phyloP scores from a whole-genome alignment of 345 rosid genomes.

The Populus pruinosa region DNA sequence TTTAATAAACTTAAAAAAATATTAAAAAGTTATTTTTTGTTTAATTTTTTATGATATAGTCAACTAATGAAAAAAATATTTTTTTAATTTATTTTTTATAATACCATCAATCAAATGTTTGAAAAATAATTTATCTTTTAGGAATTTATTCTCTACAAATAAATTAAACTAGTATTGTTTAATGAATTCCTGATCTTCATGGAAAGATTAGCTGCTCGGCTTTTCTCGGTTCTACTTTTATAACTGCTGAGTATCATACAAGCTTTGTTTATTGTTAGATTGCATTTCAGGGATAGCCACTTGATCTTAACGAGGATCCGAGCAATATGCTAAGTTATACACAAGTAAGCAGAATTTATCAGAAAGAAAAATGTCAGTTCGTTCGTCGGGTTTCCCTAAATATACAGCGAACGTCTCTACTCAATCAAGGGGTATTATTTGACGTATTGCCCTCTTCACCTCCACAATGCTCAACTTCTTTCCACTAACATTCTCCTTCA shows the following conservation, averaged over 20 bases:
- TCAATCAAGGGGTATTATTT: slow-evolving; percentile 44
- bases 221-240: not conserved
- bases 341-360: not conserved
- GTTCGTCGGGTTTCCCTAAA: not conserved
- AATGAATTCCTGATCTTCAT: too few species aligned
- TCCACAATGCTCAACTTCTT: slow-evolving; percentile 78
- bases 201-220: not conserved
- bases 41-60: too few species aligned
- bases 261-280: not conserved
- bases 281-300: not conserved
- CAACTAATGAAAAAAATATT: too few species aligned
- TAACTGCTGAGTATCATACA: not conserved
- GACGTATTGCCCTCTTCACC: slow-evolving; percentile 75
- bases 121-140: too few species aligned
- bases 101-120: too few species aligned
- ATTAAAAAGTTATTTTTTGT: too few species aligned
- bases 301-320: not conserved
- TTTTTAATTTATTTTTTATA: too few species aligned
- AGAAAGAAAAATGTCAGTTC: not conserved
- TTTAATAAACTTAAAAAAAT: too few species aligned
- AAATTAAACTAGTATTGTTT: too few species aligned
- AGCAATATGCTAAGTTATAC: not conserved
- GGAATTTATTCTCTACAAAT: too few species aligned
- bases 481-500: slow-evolving; percentile 56
- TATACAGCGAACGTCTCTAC: not conserved